Percentiles rank a stretch among this genome's conserved stretches.
These are phyloP conservation scores for Typha latifolia DNA, from an alignment of 176 grass and related monocot species.

Conservation along the genomic window DNA sequence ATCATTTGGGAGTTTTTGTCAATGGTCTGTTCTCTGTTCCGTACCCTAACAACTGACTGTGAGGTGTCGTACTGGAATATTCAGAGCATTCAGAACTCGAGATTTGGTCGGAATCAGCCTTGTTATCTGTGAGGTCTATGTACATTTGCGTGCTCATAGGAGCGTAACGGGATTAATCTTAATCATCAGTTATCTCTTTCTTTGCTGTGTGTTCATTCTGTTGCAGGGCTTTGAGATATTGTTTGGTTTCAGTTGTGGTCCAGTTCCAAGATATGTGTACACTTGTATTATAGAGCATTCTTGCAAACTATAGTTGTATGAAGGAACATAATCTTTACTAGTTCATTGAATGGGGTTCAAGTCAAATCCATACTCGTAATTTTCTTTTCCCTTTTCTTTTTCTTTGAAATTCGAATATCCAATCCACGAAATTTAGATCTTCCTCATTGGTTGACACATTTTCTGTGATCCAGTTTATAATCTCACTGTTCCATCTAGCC, in stretches of 20 bases:
- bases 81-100: constrained; percentile 5
- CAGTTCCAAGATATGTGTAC: no score
- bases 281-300: no score
- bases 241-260: neutral
- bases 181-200: neutral
- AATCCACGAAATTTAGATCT: no score
- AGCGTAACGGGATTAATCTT: neutral
- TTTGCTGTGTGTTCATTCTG: constrained; percentile 10
- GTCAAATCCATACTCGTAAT: no score
- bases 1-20: constrained; percentile 11
- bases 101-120: neutral
- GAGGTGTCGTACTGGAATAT: constrained; percentile 17
- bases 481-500: no score
- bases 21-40: neutral
- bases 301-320: no score
- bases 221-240: constrained; percentile 9
- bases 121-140: neutral
- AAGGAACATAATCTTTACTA: no score
- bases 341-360: no score
- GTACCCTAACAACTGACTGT: constrained; percentile 44
- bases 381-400: no score
- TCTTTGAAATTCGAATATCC: no score
- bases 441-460: no score
- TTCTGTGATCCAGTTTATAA: no score
- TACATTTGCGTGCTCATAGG: neutral